Evolutionary conservation across 2,329 filamentous ascomycete species (phyloP).

Genomic region (Fusarium mexicanum): DNA sequence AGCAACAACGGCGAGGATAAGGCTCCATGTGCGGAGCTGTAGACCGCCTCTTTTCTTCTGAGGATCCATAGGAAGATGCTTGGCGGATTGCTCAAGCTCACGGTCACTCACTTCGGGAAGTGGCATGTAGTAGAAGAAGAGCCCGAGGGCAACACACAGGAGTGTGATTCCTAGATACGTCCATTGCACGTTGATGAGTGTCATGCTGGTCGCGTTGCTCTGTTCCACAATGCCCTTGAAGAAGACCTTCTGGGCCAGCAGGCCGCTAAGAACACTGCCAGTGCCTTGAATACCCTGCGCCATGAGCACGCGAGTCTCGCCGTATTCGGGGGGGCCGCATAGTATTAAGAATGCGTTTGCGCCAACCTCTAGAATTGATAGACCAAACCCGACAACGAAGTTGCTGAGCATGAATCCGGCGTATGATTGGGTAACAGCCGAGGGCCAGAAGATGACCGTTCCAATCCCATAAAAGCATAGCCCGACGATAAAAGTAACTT

Average conservation of each 20-base stretch:
- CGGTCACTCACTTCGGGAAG: constrained; percentile 68
- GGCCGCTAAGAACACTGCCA: constrained; percentile 75
- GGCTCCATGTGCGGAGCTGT: constrained; percentile 63
- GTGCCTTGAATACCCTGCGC: constrained; percentile 82
- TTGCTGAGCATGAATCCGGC: constrained; percentile 79
- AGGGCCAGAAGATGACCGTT: constrained; percentile 89
- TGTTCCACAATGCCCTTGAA: constrained; percentile 67
- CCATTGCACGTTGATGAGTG: constrained; percentile 82
- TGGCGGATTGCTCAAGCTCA: constrained; percentile 61
- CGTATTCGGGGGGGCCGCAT: constrained; percentile 77
- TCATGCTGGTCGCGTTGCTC: constrained; percentile 47
- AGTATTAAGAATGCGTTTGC: constrained; percentile 79
- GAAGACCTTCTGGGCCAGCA: constrained; percentile 79
- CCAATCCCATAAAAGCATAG: constrained; percentile 78
- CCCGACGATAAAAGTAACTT: constrained; percentile 81
- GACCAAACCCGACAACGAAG: constrained; percentile 80
- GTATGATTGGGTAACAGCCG: constrained; percentile 77
- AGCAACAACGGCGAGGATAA: constrained; percentile 77
- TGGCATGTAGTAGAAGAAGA: constrained; percentile 76
- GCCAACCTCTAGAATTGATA: constrained; percentile 81
- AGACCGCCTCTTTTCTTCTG: constrained; percentile 61
- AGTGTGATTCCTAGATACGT: constrained; percentile 84
- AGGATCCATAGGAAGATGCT: constrained; percentile 60
- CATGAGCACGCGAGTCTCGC: constrained; percentile 78
- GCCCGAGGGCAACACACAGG: constrained; percentile 75